Conservation (phyloP, 176 grass and related monocot species). For the Paspalum notatum region DNA sequence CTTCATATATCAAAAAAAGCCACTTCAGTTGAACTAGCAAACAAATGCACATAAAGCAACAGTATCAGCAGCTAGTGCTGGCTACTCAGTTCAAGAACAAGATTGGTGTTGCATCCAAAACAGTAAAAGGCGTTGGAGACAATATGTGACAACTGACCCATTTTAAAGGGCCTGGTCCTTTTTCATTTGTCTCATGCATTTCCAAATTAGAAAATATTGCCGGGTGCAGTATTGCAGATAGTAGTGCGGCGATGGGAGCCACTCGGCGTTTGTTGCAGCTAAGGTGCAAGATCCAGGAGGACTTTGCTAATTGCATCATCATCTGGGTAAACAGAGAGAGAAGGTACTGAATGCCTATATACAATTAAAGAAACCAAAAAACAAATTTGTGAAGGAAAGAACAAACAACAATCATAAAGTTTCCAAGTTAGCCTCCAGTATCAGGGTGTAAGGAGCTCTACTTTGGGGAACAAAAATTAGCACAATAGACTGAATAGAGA, state of each 20-base stretch:
- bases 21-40: conserved; percentile 28
- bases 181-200: conserved; percentile 72
- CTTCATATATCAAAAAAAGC: background rate
- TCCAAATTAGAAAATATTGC: conserved; percentile 66
- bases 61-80: conserved; percentile 31
- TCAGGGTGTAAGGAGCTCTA: conserved; percentile 11
- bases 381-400: background rate
- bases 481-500: background rate
- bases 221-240: conserved; percentile 83
- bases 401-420: background rate
- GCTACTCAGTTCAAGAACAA: conserved; percentile 25
- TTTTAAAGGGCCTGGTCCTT: conserved; percentile 80
- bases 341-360: conserved; percentile 7
- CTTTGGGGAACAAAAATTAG: conserved; percentile 22
- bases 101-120: background rate
- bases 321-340: conserved; percentile 58
- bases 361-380: background rate
- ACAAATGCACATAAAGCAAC: background rate
- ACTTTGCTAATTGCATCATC: conserved; percentile 83
- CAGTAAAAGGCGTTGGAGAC: conserved; percentile 23
- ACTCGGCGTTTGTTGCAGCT: conserved; percentile 96
- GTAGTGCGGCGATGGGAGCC: conserved; percentile 83
- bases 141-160: conserved; percentile 64
- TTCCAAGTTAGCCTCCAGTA: background rate
- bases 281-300: conserved; percentile 84